Percentiles rank a stretch among this genome's conserved stretches.
phyloP scores from a whole-genome alignment of 1,284 basidiomycete genomes.

The Phellopilus nigrolimitatus region DNA sequence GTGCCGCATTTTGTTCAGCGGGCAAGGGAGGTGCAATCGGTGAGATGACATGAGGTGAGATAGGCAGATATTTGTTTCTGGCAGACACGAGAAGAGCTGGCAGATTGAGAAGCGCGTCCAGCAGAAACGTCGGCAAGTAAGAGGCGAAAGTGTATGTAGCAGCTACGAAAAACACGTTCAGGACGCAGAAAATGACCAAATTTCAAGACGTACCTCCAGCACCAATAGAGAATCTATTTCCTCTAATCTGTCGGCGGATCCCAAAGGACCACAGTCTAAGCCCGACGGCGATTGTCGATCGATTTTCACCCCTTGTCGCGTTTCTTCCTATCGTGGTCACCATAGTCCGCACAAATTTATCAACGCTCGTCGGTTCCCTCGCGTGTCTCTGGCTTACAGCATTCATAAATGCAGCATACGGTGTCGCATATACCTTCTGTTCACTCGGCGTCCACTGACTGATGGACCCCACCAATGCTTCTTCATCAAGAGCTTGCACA shows the following conservation, averaged over 20 bases:
- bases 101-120: slow-evolving; percentile 60
- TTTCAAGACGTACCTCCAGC: slow-evolving; percentile 55
- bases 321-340: slow-evolving; percentile 49
- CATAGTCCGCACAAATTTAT: slow-evolving; percentile 52
- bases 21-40: slow-evolving; percentile 25
- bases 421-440: slow-evolving; percentile 58
- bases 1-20: slow-evolving; percentile 6
- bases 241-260: slow-evolving; percentile 48
- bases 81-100: slow-evolving; percentile 59
- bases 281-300: slow-evolving; percentile 36
- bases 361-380: slow-evolving; percentile 51
- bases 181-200: background rate
- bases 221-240: slow-evolving; percentile 63
- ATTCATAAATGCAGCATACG: slow-evolving; percentile 48
- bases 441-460: slow-evolving; percentile 68
- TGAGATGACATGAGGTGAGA: slow-evolving; percentile 36
- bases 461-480: slow-evolving; percentile 43
- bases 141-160: slow-evolving; percentile 46
- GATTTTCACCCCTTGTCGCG: slow-evolving; percentile 37
- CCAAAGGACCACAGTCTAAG: slow-evolving; percentile 37
- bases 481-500: slow-evolving; percentile 26
- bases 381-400: slow-evolving; percentile 38
- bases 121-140: slow-evolving; percentile 56
- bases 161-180: slow-evolving; percentile 5
- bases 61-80: slow-evolving; percentile 53